phyloP scores from a whole-genome alignment of 2,329 filamentous ascomycete species.

The Akanthomyces uredinophilus region DNA sequence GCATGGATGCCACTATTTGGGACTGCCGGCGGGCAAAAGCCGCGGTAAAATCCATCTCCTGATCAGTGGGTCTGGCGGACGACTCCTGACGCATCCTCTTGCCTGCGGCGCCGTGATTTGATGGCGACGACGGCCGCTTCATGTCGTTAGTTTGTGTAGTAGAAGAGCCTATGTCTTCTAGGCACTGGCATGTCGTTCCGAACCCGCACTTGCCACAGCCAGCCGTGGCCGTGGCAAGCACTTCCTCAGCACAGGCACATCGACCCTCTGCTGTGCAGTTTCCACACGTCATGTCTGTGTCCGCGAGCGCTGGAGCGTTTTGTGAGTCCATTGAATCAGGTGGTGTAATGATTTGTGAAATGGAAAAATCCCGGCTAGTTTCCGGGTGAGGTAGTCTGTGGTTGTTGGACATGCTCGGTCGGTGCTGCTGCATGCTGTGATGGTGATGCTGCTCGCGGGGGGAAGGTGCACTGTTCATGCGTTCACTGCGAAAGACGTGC shows the following conservation, averaged over 20 bases:
- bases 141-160: slow-evolving; percentile 31
- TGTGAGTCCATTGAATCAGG: slow-evolving; percentile 37
- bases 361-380: slow-evolving; percentile 44
- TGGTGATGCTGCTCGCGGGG: slow-evolving; percentile 20
- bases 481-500: slow-evolving; percentile 22
- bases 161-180: slow-evolving; percentile 48
- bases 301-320: slow-evolving; percentile 26
- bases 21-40: slow-evolving; percentile 49
- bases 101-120: slow-evolving; percentile 37
- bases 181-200: slow-evolving; percentile 59
- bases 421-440: slow-evolving; percentile 23
- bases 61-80: slow-evolving; percentile 38
- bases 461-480: slow-evolving; percentile 17
- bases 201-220: slow-evolving; percentile 64
- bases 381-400: slow-evolving; percentile 23
- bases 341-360: slow-evolving; percentile 53
- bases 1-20: slow-evolving; percentile 21
- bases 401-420: slow-evolving; percentile 24
- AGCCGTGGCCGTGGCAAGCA: slow-evolving; percentile 45
- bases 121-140: slow-evolving; percentile 47
- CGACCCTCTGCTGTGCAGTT: slow-evolving; percentile 47
- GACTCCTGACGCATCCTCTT: slow-evolving; percentile 48
- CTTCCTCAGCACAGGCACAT: slow-evolving; percentile 57
- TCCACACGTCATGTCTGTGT: slow-evolving; percentile 44
- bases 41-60: slow-evolving; percentile 71